A percentile compares a stretch with the other conserved stretches of the same genome.
Conservation (phyloP, 352 stramenopile genomes). For the Globisporangium echinulatum region DNA sequence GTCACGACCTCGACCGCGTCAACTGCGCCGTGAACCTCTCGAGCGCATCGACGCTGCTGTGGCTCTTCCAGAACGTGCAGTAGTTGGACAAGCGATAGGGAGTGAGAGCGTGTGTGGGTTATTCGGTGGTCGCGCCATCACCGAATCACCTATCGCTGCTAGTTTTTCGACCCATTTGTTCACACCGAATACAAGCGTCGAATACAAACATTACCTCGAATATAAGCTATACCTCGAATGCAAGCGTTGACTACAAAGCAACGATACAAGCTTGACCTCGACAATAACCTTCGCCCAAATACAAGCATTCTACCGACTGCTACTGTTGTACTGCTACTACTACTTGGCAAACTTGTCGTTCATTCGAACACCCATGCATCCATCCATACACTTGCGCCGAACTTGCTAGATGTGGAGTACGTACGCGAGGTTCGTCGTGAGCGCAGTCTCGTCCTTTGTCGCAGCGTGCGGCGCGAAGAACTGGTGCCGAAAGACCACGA, state of each 20-base stretch:
- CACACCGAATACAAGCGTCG: too few species aligned
- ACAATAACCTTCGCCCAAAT: too few species aligned
- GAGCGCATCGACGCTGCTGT: slow-evolving; percentile 82
- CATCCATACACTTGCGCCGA: not conserved
- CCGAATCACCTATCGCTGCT: too few species aligned
- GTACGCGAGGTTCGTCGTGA: slow-evolving; percentile 44
- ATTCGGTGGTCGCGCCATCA: too few species aligned
- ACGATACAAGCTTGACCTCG: too few species aligned
- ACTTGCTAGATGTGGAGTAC: slow-evolving; percentile 16
- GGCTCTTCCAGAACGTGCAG: slow-evolving; percentile 68
- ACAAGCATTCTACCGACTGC: too few species aligned
- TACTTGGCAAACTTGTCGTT: too few species aligned
- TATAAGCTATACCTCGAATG: too few species aligned
- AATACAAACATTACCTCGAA: too few species aligned
- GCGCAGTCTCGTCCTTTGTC: slow-evolving; percentile 46
- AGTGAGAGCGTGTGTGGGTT: not conserved
- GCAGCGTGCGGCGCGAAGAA: slow-evolving; percentile 24
- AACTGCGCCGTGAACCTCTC: slow-evolving; percentile 81
- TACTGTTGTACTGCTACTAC: too few species aligned
- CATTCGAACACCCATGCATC: not conserved
- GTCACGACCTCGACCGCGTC: slow-evolving; percentile 85
- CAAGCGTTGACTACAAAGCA: too few species aligned
- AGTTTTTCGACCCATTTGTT: too few species aligned
- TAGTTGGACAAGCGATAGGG: slow-evolving; percentile 14
- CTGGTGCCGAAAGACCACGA: slow-evolving; percentile 34